Base-by-base conservation (phyloP, 345 rosid genomes). In the Lepidium didymum region DNA sequence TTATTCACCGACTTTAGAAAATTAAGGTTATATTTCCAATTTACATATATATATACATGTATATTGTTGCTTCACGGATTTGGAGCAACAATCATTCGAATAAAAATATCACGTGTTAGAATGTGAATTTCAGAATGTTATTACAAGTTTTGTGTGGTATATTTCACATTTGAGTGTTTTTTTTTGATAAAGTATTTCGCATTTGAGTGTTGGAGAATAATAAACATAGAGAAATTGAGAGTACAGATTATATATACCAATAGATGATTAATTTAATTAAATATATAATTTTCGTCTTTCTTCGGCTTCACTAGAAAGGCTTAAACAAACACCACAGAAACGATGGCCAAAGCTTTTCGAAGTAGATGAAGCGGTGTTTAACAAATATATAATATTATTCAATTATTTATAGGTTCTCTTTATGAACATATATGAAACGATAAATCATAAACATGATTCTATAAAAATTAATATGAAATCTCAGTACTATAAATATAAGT, bases 261-360 rank as follows among this genome's bases (percentile, higher is more conserved):
- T 51, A 38, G 25, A 31, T 51, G 14, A 37, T 56, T 37, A 29
- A 34, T 35, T 27, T 35, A 37, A 68, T 21, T 44, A 44, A 15
- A 33, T 33, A 58, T 47, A 29, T 51, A 13, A 23, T 4, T 36
- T 36, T 47, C 9, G 8, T 34, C 14, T 74, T 67, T 51, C 57
- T 60, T 74, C 47, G 60, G 68, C 77, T 61, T 74, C 73, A 67
- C 62, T 67, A 4, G 42, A 74, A 67, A 74, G 68, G 77, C 50
- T 66, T 33, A 51, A 59, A 52, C 50, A 44, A 35, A 52, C 68
- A 67, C 73, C 72, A 50, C 60, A 74, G 6, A 52, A 67, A 67
- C 27, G 27, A 67, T 58, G 59, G 58, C 31, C 29, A 46, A 31
- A 42, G 12, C 66, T 47, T 65, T 73, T 58, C 27, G 38, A 58